Evolutionary conservation across 306 rosid species (phyloP), one percentile per base, ranked within the genome.

Genomic region (Prunus campanulata): DNA sequence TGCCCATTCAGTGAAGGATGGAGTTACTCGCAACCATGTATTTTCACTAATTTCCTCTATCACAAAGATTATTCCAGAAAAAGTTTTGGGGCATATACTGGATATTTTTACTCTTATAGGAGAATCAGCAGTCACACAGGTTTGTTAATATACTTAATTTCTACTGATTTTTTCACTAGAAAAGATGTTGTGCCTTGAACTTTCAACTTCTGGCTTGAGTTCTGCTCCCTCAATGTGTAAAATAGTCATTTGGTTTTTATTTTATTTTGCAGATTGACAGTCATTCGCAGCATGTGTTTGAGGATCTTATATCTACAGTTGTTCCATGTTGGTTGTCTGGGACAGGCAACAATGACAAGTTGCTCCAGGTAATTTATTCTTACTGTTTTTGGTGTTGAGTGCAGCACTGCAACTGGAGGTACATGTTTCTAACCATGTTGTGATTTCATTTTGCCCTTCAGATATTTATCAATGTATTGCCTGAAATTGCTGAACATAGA

Each of bases 261-360:
- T n/a, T 11, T 2, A 14, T 50, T 66, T 15, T 83, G 76, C 78
- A 94, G 98, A 82, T 80, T 85, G 98, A 94, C 83, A 81, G 77
- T 80, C 91, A 90, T 80, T 94, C 98, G 32, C 86, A 82, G 84
- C 88, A 27, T 75, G 96, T 91, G 74, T 89, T 87, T 80, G 96
- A 94, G 87, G 92, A 90, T 81, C 88, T 94, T 73, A 82, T 92
- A 78, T 88, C 96, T 70, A 87, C 92, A 24, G 78, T 92, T 74
- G 93, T 92, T 84, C 98, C 98, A n/a, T 94, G 87, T 86, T 94
- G 97, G 97, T 78, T 92, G 66, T 85, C 93, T 24, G 85, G 88
- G 85, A 81, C 90, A 49, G 90, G 87, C 22, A 82, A 89, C 77
- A 86, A 81, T 81, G 90, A 90, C 65, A 77, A 84, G 74, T 76